These are phyloP conservation scores for Phyllostachys edulis DNA, from an alignment of 176 grass and related monocot species.

Conservation along the genomic window DNA sequence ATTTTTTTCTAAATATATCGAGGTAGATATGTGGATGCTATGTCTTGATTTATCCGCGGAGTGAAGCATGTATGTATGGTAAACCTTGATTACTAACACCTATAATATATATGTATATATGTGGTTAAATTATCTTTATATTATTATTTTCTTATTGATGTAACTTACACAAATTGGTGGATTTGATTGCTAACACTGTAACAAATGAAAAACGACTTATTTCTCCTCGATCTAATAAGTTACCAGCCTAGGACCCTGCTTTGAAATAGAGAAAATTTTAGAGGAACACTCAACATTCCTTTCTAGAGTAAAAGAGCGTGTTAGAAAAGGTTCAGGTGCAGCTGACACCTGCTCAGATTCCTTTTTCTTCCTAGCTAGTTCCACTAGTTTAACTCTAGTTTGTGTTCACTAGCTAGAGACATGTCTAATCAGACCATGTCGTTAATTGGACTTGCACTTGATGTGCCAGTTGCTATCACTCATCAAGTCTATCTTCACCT, in stretches of 20 bases:
- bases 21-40: neutral
- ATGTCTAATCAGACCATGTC: neutral
- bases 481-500: neutral
- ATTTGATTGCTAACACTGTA: neutral
- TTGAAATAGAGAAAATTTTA: neutral
- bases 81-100: neutral
- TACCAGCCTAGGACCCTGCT: neutral
- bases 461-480: constrained; percentile 32
- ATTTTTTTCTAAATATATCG: neutral
- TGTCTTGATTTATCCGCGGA: neutral
- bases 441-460: neutral
- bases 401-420: neutral
- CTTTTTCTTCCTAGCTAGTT: neutral
- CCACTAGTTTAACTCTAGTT: neutral
- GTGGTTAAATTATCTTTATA: neutral
- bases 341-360: neutral
- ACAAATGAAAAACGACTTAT: neutral
- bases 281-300: neutral
- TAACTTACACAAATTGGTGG: neutral
- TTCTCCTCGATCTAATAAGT: neutral
- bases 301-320: neutral
- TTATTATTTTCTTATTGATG: neutral
- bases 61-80: neutral
- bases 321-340: constrained; percentile 1
- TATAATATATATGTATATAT: neutral